A percentile compares a stretch with the other conserved stretches of the same genome.
Conservation (phyloP, 345 rosid species). For the Lepidium didymum region DNA sequence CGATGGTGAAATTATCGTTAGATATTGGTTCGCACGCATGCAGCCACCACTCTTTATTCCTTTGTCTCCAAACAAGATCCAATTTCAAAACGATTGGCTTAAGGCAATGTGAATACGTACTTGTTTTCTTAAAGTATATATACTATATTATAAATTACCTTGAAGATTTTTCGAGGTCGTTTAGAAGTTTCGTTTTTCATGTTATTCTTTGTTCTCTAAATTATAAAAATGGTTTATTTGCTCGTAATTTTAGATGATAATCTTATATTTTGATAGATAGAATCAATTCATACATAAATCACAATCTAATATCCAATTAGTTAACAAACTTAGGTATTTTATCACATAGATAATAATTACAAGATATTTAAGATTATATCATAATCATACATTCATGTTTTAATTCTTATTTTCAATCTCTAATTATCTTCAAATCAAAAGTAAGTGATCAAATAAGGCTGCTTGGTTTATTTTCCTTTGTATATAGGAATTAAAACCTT, state of each 20-base stretch:
- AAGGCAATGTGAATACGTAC: neutral
- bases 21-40: slow-evolving; percentile 16
- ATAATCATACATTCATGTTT: neutral
- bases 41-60: slow-evolving; percentile 2
- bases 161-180: no score
- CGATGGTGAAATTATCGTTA: neutral
- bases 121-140: neutral
- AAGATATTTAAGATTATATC: neutral
- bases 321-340: neutral
- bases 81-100: neutral
- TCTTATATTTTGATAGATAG: neutral
- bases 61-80: neutral
- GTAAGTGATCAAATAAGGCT: neutral
- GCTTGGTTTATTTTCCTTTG: neutral
- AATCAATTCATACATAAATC: neutral
- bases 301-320: neutral
- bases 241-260: no score
- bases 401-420: neutral
- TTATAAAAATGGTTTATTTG: no score
- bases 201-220: no score
- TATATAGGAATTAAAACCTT: neutral
- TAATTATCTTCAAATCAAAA: neutral
- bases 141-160: neutral
- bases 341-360: neutral
- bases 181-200: no score